phyloP scores from a whole-genome alignment of 2,329 filamentous ascomycete genomes.

The Thielaviopsis musarum region DNA sequence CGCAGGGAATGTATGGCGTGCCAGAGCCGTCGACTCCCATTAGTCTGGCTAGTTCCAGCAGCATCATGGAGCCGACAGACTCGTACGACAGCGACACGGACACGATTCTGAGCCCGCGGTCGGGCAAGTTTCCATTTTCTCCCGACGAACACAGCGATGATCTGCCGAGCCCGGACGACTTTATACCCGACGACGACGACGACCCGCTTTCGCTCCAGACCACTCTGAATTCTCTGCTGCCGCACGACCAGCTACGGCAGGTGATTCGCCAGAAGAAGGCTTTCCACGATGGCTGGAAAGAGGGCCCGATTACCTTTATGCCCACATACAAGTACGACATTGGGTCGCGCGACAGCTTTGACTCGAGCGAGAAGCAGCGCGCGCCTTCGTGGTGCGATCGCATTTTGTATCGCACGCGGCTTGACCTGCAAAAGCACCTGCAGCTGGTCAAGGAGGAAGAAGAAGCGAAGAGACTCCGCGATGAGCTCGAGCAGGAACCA shows the following conservation, averaged over 20 bases:
- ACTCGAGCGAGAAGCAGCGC: slow-evolving; percentile 85
- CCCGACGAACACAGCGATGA: slow-evolving; percentile 4
- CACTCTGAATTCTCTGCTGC: slow-evolving; percentile 69
- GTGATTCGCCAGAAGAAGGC: slow-evolving; percentile 60
- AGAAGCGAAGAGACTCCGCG: slow-evolving; percentile 31
- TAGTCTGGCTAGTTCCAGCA: slow-evolving; percentile 19
- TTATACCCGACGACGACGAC: slow-evolving; percentile 47
- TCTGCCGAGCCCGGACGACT: slow-evolving; percentile 48
- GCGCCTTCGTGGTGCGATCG: slow-evolving; percentile 96
- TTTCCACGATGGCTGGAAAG: slow-evolving; percentile 83
- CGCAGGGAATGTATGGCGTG: slow-evolving; percentile 57
- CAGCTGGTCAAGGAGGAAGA: slow-evolving; percentile 45
- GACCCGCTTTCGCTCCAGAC: slow-evolving; percentile 80
- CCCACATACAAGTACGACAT: slow-evolving; percentile 97
- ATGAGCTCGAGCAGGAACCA: slow-evolving; percentile 64
- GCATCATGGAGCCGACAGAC: slow-evolving; percentile 12
- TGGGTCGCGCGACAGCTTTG: slow-evolving; percentile 81
- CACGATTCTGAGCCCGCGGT: slow-evolving; percentile 7
- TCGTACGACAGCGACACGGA: slow-evolving; percentile 14
- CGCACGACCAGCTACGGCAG: slow-evolving; percentile 71
- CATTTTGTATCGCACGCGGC: slow-evolving; percentile 67
- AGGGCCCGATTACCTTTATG: slow-evolving; percentile 74
- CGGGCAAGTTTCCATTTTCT: slow-evolving; percentile 5
- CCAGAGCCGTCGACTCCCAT: slow-evolving; percentile 13
- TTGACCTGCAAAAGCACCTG: slow-evolving; percentile 51